These are phyloP conservation scores for Vitellaria paradoxa DNA, from an alignment of 179 eudicot species.

Conservation along the genomic window DNA sequence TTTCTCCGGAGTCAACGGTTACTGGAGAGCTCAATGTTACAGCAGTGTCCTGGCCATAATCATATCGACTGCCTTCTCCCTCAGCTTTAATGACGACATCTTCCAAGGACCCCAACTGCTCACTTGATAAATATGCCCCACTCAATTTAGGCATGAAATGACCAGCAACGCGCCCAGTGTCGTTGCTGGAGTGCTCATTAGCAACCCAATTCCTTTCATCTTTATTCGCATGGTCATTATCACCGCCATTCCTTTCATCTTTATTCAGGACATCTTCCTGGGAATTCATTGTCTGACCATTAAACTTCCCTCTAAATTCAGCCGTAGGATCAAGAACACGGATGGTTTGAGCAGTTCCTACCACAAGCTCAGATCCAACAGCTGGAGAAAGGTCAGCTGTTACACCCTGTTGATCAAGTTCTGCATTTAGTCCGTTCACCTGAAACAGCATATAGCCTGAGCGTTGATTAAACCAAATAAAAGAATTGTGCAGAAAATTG, in stretches of 20 bases:
- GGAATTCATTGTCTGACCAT: conserved; percentile 7
- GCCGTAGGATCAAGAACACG: background rate
- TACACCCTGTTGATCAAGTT: conserved; percentile 44
- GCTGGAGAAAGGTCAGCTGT: conserved; percentile 24
- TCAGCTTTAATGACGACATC: conserved; percentile 26
- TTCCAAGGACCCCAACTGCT: conserved; percentile 29
- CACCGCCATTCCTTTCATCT: conserved; percentile 3
- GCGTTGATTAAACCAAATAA: background rate
- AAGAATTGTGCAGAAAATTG: background rate
- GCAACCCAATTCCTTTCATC: conserved; percentile 1
- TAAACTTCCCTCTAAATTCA: background rate
- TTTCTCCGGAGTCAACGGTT: conserved; percentile 50
- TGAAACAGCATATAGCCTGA: conserved; percentile 25
- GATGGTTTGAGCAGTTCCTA: background rate
- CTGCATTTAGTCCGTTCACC: conserved; percentile 57
- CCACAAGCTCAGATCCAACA: conserved; percentile 7
- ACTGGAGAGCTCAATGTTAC: conserved; percentile 33
- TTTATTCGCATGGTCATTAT: background rate
- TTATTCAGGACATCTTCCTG: background rate
- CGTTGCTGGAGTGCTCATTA: background rate
- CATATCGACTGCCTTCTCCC: conserved; percentile 20
- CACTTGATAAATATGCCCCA: conserved; percentile 21
- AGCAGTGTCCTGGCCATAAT: conserved; percentile 20
- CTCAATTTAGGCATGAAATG: conserved; percentile 25
- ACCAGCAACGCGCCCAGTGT: conserved; percentile 17